A percentile compares a stretch with the other conserved stretches of the same genome.
Evolutionary conservation across 2,329 filamentous ascomycete species (phyloP).

Genomic region (Calonectria multiphialidica): DNA sequence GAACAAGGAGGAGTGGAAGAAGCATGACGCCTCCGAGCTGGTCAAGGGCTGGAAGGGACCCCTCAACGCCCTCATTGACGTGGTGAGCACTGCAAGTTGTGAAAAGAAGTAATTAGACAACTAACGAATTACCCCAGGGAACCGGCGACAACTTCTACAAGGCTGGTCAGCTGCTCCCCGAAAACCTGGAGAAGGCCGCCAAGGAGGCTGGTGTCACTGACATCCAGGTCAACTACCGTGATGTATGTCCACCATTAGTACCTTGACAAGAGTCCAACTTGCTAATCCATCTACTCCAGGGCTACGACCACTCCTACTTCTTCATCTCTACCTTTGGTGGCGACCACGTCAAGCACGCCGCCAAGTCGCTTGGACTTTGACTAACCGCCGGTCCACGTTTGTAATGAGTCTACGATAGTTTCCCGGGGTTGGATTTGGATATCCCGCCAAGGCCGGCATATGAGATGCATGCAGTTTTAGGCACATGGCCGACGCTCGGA

Average conservation of each 20-base stretch:
- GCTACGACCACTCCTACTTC: constrained; percentile 97
- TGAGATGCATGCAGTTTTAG: not conserved
- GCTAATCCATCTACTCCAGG: constrained; percentile 55
- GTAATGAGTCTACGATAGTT: not conserved
- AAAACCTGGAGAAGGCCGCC: constrained; percentile 88
- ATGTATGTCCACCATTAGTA: constrained; percentile 57
- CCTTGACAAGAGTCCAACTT: not conserved
- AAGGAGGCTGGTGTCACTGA: constrained; percentile 80
- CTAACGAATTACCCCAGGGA: constrained; percentile 64
- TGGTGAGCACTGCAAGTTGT: constrained; percentile 66
- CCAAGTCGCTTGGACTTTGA: constrained; percentile 76
- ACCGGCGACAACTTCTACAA: constrained; percentile 98
- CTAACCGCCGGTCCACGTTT: constrained; percentile 30
- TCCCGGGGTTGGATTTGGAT: not conserved
- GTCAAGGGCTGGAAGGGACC: constrained; percentile 79
- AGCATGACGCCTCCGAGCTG: constrained; percentile 93
- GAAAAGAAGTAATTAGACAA: not conserved
- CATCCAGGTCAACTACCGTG: constrained; percentile 85
- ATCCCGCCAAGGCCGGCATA: not conserved
- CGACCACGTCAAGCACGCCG: constrained; percentile 92
- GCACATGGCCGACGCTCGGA: not conserved
- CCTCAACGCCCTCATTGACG: constrained; percentile 87
- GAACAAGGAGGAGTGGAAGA: constrained; percentile 82
- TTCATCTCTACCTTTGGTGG: constrained; percentile 93
- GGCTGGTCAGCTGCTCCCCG: constrained; percentile 89